Base-by-base conservation (phyloP, 2,329 filamentous ascomycete genomes). In the Alternaria panax region DNA sequence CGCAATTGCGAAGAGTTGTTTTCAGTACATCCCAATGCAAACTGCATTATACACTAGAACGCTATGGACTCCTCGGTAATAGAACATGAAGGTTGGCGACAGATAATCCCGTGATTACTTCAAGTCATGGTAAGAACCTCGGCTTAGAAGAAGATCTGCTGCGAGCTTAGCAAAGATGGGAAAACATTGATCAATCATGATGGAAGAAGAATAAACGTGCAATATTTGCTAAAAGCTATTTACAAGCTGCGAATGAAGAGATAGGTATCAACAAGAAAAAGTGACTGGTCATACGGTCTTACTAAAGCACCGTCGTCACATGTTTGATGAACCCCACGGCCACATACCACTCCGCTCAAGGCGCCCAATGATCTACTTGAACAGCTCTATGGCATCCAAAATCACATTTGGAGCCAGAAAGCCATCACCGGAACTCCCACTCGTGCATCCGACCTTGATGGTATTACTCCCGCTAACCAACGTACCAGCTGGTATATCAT, bases 391-490 rank as follows among this genome's bases (percentile, higher is more conserved):
- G 27, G 73, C 74, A 62, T 77, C 74, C 56, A 77, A 51, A 43
- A 77, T 76, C 11, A 82, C 70, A 71, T 87, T 90, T 3, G 88
- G 87, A 54, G 81, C 84, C 61, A 90, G 75, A 71, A 83, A 90
- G 0, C 74, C 78, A 22, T 74, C 77, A 0, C 87, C 87, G 9
- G 80, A 81, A 70, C 83, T 88, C 1, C 88, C 88, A 18, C 86
- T 89, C 24, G 84, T 78, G 28, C 85, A 84, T 41, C 75, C 82
- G 59, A 90, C 86, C 7, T 82, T 86, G 51, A 90, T 84, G 27
- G 86, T 89, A 68, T 90, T 91, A 7, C 76, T 76, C 0, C 88
- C 88, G n/a, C 79, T 78, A 7, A 85, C 81, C 46, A 91, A 80
- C 3, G 80, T 87, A 0, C 87, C 87, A 2, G 84, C 77, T 0